Conservation (phyloP, 805 yeast species). For the Wickerhamomyces strasburgensis region DNA sequence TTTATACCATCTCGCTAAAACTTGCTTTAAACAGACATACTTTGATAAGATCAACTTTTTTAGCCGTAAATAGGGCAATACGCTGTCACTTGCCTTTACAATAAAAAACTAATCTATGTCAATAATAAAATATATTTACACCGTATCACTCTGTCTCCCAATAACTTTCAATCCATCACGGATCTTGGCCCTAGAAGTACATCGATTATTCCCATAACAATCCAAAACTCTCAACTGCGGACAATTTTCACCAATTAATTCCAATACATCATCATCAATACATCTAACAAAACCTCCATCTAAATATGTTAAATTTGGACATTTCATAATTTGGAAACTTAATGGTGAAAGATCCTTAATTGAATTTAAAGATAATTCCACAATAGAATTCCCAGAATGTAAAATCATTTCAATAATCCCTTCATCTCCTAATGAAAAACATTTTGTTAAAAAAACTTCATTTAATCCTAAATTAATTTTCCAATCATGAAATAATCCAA, state of each 20-base stretch:
- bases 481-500: slow-evolving; percentile 55
- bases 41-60: no score
- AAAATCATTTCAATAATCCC: slow-evolving; percentile 54
- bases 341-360: slow-evolving; percentile 49
- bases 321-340: slow-evolving; percentile 44
- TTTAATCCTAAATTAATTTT: slow-evolving; percentile 50
- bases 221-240: slow-evolving; percentile 62
- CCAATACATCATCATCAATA: slow-evolving; percentile 66
- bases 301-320: slow-evolving; percentile 58
- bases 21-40: no score
- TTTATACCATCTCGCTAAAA: no score
- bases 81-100: no score
- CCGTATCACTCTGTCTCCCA: slow-evolving; percentile 68
- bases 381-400: slow-evolving; percentile 63
- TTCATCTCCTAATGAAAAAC: slow-evolving; percentile 58
- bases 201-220: slow-evolving; percentile 74
- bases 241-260: slow-evolving; percentile 52
- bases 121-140: slow-evolving; percentile 3
- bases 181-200: slow-evolving; percentile 49
- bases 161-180: slow-evolving; percentile 56
- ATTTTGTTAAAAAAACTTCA: slow-evolving; percentile 57
- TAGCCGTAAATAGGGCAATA: no score
- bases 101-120: not conserved
- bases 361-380: slow-evolving; percentile 70
- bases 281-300: slow-evolving; percentile 79